phyloP scores from a whole-genome alignment of 768 basidiomycete genomes.

The Rhizopogon roseolus region DNA sequence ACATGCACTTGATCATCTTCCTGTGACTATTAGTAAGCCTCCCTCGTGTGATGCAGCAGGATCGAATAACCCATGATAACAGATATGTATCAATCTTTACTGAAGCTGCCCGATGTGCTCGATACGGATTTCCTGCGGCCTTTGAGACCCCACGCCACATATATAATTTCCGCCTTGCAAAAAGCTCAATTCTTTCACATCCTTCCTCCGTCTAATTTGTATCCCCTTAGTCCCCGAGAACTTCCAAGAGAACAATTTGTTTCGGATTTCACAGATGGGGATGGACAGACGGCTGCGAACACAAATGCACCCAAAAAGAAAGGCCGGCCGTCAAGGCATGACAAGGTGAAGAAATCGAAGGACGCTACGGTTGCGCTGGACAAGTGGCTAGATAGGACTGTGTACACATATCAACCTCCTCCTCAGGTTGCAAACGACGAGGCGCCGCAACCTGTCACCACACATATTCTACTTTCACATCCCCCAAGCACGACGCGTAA shows the following conservation, averaged over 20 bases:
- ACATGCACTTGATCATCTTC: constrained; percentile 46
- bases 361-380: constrained; percentile 45
- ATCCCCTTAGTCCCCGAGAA: constrained; percentile 54
- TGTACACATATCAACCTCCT: constrained; percentile 14
- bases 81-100: constrained; percentile 57
- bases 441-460: constrained; percentile 11
- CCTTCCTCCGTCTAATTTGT: constrained; percentile 46
- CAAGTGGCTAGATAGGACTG: constrained; percentile 40
- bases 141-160: constrained; percentile 46
- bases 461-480: constrained; percentile 29
- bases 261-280: constrained; percentile 24
- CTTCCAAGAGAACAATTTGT: constrained; percentile 67
- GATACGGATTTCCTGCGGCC: constrained; percentile 34
- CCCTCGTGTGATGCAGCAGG: constrained; percentile 1
- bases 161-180: constrained; percentile 45
- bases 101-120: constrained; percentile 43
- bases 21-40: constrained; percentile 54
- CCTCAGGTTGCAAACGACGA: background rate
- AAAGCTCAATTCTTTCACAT: constrained; percentile 52
- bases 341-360: constrained; percentile 51
- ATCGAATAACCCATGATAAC: background rate
- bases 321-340: constrained; percentile 61
- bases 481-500: constrained; percentile 27
- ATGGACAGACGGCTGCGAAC: background rate
- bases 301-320: constrained; percentile 40